phyloP scores from a whole-genome alignment of 2,329 filamentous ascomycete genomes.

The Botryotinia calthae region DNA sequence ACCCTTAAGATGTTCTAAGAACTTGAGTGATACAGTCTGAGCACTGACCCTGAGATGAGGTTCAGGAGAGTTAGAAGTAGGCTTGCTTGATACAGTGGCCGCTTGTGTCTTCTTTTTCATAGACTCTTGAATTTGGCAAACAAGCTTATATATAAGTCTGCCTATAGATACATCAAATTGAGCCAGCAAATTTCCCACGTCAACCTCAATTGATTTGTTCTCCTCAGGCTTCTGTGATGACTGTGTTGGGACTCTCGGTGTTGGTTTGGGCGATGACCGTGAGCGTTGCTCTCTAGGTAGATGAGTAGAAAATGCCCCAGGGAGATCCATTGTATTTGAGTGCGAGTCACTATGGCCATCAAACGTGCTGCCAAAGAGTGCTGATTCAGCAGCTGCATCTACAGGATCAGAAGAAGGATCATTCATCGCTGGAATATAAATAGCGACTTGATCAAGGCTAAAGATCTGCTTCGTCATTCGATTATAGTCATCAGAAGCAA shows the following conservation, averaged over 20 bases:
- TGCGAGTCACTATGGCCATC: constrained; percentile 29
- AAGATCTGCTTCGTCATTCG: constrained; percentile 40
- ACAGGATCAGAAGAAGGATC: constrained; percentile 11
- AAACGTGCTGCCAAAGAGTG: constrained; percentile 25
- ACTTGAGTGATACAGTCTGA: constrained; percentile 35
- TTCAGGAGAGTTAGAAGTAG: constrained; percentile 18
- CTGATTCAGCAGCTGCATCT: constrained; percentile 16
- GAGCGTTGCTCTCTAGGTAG: constrained; percentile 22
- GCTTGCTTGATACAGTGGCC: constrained; percentile 9
- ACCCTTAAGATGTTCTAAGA: constrained; percentile 38
- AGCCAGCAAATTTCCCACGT: constrained; percentile 32
- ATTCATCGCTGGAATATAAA: constrained; percentile 36
- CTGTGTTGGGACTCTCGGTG: not conserved
- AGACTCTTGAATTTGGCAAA: constrained; percentile 31
- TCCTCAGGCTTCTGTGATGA: not conserved
- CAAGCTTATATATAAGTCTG: constrained; percentile 36
- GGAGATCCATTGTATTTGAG: constrained; percentile 51
- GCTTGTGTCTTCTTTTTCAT: constrained; percentile 26
- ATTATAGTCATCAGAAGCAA: constrained; percentile 33
- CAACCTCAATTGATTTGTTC: constrained; percentile 33
- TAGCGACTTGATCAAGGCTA: constrained; percentile 38
- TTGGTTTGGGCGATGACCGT: not conserved
- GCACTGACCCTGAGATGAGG: constrained; percentile 30
- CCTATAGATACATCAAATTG: constrained; percentile 40
- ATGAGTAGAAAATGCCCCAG: constrained; percentile 59